Percentiles rank a stretch among this genome's conserved stretches.
These are phyloP conservation scores for Actinomucor elegans DNA, from an alignment of 371 early-diverging fungal species.

Conservation along the genomic window DNA sequence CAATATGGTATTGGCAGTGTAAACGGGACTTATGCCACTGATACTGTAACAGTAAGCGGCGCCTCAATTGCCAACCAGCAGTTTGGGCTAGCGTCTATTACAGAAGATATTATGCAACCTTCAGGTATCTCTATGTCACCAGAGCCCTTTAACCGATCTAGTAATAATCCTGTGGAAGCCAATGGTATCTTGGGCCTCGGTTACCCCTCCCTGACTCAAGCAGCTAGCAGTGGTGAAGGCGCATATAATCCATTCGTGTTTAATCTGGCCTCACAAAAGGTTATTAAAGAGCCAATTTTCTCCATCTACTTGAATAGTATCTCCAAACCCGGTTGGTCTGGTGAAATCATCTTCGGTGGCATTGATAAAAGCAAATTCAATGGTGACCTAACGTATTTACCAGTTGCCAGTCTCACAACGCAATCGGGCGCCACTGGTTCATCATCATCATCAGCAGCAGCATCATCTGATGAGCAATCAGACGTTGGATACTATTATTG, in stretches of 20 bases:
- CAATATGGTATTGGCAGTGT: conserved; percentile 47
- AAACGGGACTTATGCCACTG: conserved; percentile 38
- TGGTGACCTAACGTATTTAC: conserved; percentile 51
- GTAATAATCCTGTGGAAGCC: conserved; percentile 26
- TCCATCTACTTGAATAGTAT: conserved; percentile 39
- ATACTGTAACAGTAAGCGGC: conserved; percentile 33
- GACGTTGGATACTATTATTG: conserved; percentile 38
- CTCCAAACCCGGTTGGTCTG: conserved; percentile 36
- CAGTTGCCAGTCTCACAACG: conserved; percentile 33
- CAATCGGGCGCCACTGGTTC: not conserved
- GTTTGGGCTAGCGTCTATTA: conserved; percentile 39
- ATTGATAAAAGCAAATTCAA: conserved; percentile 51
- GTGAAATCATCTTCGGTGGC: conserved; percentile 63
- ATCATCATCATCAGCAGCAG: not conserved
- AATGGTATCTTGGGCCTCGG: conserved; percentile 54
- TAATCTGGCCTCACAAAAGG: conserved; percentile 33
- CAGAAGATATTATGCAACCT: conserved; percentile 31
- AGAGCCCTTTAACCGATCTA: conserved; percentile 1
- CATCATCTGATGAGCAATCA: not conserved
- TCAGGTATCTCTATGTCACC: conserved; percentile 11
- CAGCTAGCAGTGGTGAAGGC: conserved; percentile 26
- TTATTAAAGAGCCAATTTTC: conserved; percentile 41
- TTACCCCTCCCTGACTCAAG: conserved; percentile 41
- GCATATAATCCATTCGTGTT: conserved; percentile 46
- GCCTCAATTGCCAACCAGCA: conserved; percentile 40